Evolutionary conservation across 805 yeast genomes (phyloP), one percentile per base, ranked within the genome.

Genomic region (Zygosaccharomyces pseudorouxii): DNA sequence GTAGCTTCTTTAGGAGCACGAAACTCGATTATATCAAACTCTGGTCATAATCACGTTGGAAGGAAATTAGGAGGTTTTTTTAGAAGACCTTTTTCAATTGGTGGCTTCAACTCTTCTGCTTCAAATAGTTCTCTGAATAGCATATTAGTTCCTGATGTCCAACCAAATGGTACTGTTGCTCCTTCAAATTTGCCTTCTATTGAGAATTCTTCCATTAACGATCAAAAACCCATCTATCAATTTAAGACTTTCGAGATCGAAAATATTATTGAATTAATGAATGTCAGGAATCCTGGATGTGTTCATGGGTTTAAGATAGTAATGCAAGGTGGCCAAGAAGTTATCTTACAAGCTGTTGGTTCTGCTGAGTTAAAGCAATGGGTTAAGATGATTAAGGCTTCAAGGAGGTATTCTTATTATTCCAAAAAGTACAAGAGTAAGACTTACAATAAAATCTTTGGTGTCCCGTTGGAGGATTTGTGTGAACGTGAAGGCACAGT

Each of bases 401-500:
- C 76, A 0, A 72, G 71, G 48, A 65, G 77, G 51, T 71, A 69
- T 49, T 64, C 75, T 4, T 74, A 72, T 48, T 60, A 72, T 40
- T 73, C 77, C 1, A 66, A 63, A 28, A 72, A 70, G 46, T 67
- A 63, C 30, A 68, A 60, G 43, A 75, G 75, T 1, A 55, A 64
- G 45, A 71, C 71, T 4, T 66, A 65, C 25, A 75, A 78, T 23
- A 72, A 72, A 54, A 86, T 92, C 2, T 92, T 90, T 74, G 97
- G 97, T 11, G 84, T 89, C 40, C 96, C 98, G 2, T 71, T 92
- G 30, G 78, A 75, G 29, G 80, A 80, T 53, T 78, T 89, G 3
- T 89, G 97, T 63, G 78, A 73, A 46, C 73, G 96, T 44, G 96
- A 89, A 55, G 70, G 77, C 8, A 68, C 80, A 0, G 52, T 68